phyloP scores from a whole-genome alignment of 306 rosid genomes.

The Astragalus membranaceus region DNA sequence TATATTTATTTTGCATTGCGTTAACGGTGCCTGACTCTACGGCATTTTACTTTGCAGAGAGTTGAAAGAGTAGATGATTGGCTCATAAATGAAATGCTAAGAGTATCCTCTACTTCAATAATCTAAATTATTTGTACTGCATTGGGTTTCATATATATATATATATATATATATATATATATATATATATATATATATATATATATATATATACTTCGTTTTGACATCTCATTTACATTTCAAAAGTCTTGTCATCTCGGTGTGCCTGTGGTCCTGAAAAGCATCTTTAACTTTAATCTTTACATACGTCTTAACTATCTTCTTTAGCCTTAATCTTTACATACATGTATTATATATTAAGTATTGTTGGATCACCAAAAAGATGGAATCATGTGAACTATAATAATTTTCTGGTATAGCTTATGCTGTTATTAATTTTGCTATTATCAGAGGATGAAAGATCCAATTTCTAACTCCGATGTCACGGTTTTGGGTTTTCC shows the following conservation, averaged over 20 bases:
- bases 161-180: too few species aligned
- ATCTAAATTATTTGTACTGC: too few species aligned
- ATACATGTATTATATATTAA: constrained; percentile 53
- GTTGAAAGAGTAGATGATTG: constrained; percentile 61
- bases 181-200: too few species aligned
- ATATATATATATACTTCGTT: background rate
- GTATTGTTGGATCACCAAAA: background rate
- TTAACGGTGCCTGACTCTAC: background rate
- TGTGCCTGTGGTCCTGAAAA: constrained; percentile 51
- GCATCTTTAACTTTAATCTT: too few species aligned
- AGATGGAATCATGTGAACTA: background rate
- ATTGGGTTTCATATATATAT: too few species aligned
- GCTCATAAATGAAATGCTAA: too few species aligned
- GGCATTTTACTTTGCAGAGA: constrained; percentile 47
- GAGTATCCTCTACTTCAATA: too few species aligned
- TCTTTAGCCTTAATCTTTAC: constrained; percentile 61
- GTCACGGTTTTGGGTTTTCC: too few species aligned
- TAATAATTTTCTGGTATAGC: too few species aligned
- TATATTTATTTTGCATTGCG: constrained; percentile 5
- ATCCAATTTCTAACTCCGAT: constrained; percentile 73
- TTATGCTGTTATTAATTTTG: too few species aligned
- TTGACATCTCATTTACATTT: constrained; percentile 37
- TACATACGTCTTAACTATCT: constrained; percentile 71
- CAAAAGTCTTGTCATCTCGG: constrained; percentile 82
- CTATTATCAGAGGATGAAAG: too few species aligned